Evolutionary conservation across 1,284 basidiomycete species (phyloP), one percentile per base, ranked within the genome.

Genomic region (Chiua sp.): DNA sequence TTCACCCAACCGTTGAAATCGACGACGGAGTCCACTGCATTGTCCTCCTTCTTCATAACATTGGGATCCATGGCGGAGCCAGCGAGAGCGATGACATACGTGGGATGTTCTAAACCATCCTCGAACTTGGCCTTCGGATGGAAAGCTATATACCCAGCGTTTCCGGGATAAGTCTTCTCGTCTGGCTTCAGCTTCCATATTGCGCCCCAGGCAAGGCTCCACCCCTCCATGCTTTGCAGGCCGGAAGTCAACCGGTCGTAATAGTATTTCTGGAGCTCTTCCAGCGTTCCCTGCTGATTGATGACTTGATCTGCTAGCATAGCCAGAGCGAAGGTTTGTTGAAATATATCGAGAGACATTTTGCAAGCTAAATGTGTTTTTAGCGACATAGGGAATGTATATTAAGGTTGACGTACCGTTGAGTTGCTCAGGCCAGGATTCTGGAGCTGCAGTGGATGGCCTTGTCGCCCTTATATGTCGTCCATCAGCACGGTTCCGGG

Each of bases 331-430:
- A 61, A 59, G n/a, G 61, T 56, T 46, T 70, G 62, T 53, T 71
- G 65, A 39, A 68, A 71, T 46, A 63, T 51, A 37, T 71, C 55
- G 47, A 60, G 48, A n/a, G 65, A 22, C 64, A 68, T 66, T 47
- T 55, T 32, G n/a, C 46, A 51, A 18, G 20, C 55, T 60, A 20
- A 39, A 47, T 35, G 30, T 3, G 37, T 11, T 8, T 49, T 16
- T 6, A 11, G 22, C 18, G 7, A 16, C 3, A 37, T 28, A 53
- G 22, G 12, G 3, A 16, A 32, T 32, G 32, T 12, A 32, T 42
- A 42, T 18, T 7, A 15, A 26, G 16, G 47, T 48, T 18, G 15
- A 7, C 54, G 30, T 51, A 59, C 64, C 20, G 46, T 49, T 2
- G 35, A 30, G 22, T 37, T 46, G 4, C 32, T 26, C 26, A 26